Conservation (phyloP, 345 rosid species). For the Syzygium aqueum region DNA sequence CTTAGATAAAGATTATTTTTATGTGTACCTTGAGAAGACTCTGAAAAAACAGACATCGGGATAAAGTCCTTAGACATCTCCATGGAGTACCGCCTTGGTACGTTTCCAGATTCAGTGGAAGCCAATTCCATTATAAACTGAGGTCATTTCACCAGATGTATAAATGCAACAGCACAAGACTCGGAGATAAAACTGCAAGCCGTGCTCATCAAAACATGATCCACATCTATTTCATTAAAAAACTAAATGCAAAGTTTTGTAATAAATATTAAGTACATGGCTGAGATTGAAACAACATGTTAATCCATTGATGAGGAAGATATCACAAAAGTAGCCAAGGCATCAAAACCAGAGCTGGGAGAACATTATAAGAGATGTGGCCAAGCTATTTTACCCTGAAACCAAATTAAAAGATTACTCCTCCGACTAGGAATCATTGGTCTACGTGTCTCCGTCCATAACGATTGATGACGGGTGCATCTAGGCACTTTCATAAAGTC, state of each 20-base stretch:
- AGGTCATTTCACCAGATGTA: slow-evolving; percentile 1
- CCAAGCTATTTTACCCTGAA: background rate
- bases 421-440: background rate
- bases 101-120: slow-evolving; percentile 50
- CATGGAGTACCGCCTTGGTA: slow-evolving; percentile 56
- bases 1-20: background rate
- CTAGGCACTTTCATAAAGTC: background rate
- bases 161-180: background rate
- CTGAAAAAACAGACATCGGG: slow-evolving; percentile 64
- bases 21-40: slow-evolving; percentile 51
- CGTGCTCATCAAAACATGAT: background rate
- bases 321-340: background rate
- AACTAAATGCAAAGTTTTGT: background rate
- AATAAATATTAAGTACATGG: background rate
- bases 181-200: background rate
- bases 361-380: background rate
- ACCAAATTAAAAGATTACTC: background rate
- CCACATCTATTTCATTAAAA: background rate
- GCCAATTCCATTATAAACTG: slow-evolving; percentile 72
- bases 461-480: background rate
- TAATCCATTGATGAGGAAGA: background rate
- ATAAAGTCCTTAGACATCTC: slow-evolving; percentile 69
- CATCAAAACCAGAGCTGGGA: background rate
- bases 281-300: background rate
- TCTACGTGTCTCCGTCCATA: background rate